Conservation (phyloP, 2,329 filamentous ascomycete species). For the Fusarium cyanostomum region DNA sequence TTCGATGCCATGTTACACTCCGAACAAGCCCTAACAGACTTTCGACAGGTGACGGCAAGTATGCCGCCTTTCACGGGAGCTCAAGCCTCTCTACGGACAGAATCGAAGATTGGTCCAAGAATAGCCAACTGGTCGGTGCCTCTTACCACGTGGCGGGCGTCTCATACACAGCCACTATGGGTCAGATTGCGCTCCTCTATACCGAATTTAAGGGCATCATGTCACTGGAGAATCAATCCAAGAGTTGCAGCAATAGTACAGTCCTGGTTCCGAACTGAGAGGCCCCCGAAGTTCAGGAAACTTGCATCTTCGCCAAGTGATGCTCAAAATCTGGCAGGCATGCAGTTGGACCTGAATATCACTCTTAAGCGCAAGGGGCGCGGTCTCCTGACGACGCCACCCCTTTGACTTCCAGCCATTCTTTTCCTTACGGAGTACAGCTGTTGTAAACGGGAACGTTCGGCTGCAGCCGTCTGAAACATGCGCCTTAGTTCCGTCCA, state of each 20-base stretch:
- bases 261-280: neutral
- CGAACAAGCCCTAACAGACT: neutral
- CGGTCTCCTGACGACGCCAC: constrained; percentile 1
- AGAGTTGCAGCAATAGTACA: no score
- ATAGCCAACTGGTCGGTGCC: no score
- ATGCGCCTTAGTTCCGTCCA: neutral
- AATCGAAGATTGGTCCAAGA: no score
- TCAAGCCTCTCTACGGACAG: no score
- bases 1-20: neutral
- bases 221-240: no score
- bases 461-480: neutral
- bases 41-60: neutral
- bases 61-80: neutral
- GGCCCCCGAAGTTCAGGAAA: neutral
- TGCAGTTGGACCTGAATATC: neutral
- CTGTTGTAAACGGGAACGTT: neutral
- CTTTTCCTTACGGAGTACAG: neutral
- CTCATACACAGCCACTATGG: no score
- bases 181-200: no score
- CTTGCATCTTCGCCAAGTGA: neutral
- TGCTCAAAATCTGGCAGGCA: neutral
- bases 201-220: no score
- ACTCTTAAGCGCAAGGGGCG: neutral
- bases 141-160: no score
- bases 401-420: neutral